phyloP scores from a whole-genome alignment of 1,139 yeast genomes.

The Hanseniaspora uvarum region DNA sequence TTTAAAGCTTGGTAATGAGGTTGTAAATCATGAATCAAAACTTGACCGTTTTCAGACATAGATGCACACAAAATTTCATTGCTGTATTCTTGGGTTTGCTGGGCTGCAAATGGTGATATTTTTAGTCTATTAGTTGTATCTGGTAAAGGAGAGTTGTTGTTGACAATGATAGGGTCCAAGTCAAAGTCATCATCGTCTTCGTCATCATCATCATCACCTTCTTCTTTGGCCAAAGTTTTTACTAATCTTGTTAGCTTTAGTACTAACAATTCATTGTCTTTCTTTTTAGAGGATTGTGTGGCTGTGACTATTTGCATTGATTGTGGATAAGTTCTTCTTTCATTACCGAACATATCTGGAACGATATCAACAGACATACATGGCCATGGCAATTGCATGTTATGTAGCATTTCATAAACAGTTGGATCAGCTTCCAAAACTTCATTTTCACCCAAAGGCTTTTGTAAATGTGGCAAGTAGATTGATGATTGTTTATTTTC shows the following conservation, averaged over 20 bases:
- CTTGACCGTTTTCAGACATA: constrained; percentile 87
- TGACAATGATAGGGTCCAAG: constrained; percentile 76
- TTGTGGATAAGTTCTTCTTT: constrained; percentile 85
- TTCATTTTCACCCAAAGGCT: constrained; percentile 90
- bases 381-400: constrained; percentile 93
- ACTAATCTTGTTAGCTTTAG: constrained; percentile 73
- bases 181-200: constrained; percentile 49
- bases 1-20: constrained; percentile 77
- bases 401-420: constrained; percentile 93
- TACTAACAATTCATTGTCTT: constrained; percentile 78
- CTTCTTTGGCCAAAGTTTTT: constrained; percentile 76
- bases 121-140: constrained; percentile 84
- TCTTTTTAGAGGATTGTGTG: constrained; percentile 79
- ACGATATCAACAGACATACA: constrained; percentile 81
- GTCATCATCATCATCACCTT: constrained; percentile 57
- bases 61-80: constrained; percentile 75
- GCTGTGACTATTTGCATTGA: constrained; percentile 80
- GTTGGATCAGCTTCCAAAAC: constrained; percentile 93
- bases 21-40: constrained; percentile 67
- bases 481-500: constrained; percentile 34
- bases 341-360: constrained; percentile 78
- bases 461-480: constrained; percentile 77
- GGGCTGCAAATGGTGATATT: constrained; percentile 67
- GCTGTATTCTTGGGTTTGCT: constrained; percentile 39
- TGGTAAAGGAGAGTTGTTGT: constrained; percentile 64